Base-by-base conservation (phyloP, 2,329 filamentous ascomycete genomes). In the Sclerotinia glacialis region DNA sequence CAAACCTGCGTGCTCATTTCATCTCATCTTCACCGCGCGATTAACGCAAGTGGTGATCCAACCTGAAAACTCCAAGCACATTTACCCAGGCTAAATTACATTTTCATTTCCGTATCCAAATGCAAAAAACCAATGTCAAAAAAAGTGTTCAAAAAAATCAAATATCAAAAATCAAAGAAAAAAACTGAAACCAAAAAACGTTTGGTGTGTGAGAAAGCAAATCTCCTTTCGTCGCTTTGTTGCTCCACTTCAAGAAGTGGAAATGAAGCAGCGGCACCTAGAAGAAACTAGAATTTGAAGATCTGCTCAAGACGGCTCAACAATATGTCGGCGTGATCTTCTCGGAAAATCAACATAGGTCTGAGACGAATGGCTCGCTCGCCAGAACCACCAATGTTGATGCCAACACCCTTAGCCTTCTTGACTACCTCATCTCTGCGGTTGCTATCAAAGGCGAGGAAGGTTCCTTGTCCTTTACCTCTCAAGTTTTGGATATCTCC, bases 261-360 rank as follows among this genome's bases (percentile, higher is more conserved):
- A 34, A 18, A 7, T 60, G 56, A 60, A 21, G 21, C 28, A 40
- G 58, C 58, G 58, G 31, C 4, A 18, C 28, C 56, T 60, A 60
- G 44, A 1, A 21, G 14, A 23, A 14, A 14, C 40, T 52, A 77
- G 50, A 72, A 72, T 69, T 75, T 76, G 23, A 75, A 67, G 31
- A 77, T 74, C 71, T 76, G 92, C 82, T 96, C 92, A 71, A 96
- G 76, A 31, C 83, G 85, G 73, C 91, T 92, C 59, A 96, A 78
- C 73, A 97, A 81, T 68, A 97, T 87, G 79, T 97, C 91, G 28
- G 90, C 93, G 79, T 98, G 94, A 77, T 90, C 86, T 83, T 92
- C 86, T 86, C 97, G 90, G 72, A 94, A 93, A 74, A 93, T 86
- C 73, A 94, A 80, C 91, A 94, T 94, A 12, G 91, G 91, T 72